These are phyloP conservation scores for Entomortierella chlamydospora DNA, from an alignment of 192 early-diverging fungal species.

Conservation along the genomic window DNA sequence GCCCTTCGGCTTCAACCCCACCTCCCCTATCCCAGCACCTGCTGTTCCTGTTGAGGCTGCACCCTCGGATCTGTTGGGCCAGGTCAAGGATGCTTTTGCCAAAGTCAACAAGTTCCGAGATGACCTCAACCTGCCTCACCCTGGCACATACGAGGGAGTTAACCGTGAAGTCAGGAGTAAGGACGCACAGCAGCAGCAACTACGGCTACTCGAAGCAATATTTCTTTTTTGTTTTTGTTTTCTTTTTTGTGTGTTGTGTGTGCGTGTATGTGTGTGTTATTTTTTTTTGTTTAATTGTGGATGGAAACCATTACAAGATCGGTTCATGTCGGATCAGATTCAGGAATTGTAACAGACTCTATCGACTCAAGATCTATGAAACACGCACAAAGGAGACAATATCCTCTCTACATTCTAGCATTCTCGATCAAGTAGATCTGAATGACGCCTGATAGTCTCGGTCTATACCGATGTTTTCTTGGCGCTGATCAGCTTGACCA, in stretches of 20 bases:
- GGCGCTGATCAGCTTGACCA: not conserved
- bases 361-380: too few relatives aligned
- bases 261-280: too few relatives aligned
- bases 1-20: constrained; percentile 52
- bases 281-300: too few relatives aligned
- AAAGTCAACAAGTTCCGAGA: constrained; percentile 51
- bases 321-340: too few relatives aligned
- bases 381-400: not conserved
- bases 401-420: not conserved
- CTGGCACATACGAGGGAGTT: constrained; percentile 85
- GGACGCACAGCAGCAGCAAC: not conserved
- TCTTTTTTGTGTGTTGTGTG: too few relatives aligned
- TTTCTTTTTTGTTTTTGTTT: not conserved
- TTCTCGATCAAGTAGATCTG: not conserved
- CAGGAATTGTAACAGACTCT: too few relatives aligned
- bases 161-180: constrained; percentile 86
- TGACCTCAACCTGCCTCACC: constrained; percentile 73
- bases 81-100: constrained; percentile 43
- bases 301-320: too few relatives aligned
- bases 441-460: not conserved
- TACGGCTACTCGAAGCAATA: not conserved
- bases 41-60: constrained; percentile 9
- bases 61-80: constrained; percentile 39
- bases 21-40: constrained; percentile 8
- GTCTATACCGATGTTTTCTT: not conserved